Percentiles rank a stretch among this genome's conserved stretches.
These are phyloP conservation scores for Raffaelea ambrosiae DNA, from an alignment of 2,329 filamentous ascomycete species.

Conservation along the genomic window DNA sequence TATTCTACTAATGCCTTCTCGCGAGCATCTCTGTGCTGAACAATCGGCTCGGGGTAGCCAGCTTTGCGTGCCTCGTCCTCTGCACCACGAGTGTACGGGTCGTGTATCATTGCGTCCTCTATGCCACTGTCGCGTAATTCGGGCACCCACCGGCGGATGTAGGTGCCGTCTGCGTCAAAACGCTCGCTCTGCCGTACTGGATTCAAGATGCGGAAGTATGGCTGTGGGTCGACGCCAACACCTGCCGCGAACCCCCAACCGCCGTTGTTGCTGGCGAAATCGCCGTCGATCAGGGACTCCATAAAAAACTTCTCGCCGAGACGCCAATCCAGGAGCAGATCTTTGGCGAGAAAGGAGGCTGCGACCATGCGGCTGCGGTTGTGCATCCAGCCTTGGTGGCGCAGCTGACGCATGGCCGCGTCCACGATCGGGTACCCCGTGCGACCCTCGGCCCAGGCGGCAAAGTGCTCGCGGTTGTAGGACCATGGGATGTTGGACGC, in stretches of 20 bases:
- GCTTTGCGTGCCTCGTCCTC: slow-evolving; percentile 49
- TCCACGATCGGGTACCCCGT: slow-evolving; percentile 82
- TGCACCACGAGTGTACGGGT: slow-evolving; percentile 64
- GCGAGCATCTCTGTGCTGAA: slow-evolving; percentile 63
- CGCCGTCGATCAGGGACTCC: slow-evolving; percentile 69
- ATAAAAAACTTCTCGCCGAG: slow-evolving; percentile 77
- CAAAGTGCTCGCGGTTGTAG: slow-evolving; percentile 60
- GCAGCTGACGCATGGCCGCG: slow-evolving; percentile 75
- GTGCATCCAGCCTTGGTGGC: slow-evolving; percentile 66
- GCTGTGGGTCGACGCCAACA: slow-evolving; percentile 40
- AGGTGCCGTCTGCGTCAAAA: slow-evolving; percentile 70
- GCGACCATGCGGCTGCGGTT: slow-evolving; percentile 81
- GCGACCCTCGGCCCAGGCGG: slow-evolving; percentile 63
- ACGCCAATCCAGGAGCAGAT: slow-evolving; percentile 75
- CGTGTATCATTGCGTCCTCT: slow-evolving; percentile 64
- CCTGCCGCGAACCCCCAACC: slow-evolving; percentile 44
- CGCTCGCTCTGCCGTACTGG: slow-evolving; percentile 77
- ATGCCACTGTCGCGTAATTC: slow-evolving; percentile 54
- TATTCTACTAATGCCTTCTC: no score
- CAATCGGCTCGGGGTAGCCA: slow-evolving; percentile 67
- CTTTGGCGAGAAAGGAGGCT: slow-evolving; percentile 72
- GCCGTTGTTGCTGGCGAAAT: slow-evolving; percentile 70
- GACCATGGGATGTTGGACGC: slow-evolving; percentile 80
- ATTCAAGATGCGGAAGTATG: slow-evolving; percentile 88
- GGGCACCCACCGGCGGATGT: slow-evolving; percentile 75